Percentiles rank a stretch among this genome's conserved stretches.
phyloP scores from a whole-genome alignment of 2,329 filamentous ascomycete genomes.

The Ceratocystis albifundus region DNA sequence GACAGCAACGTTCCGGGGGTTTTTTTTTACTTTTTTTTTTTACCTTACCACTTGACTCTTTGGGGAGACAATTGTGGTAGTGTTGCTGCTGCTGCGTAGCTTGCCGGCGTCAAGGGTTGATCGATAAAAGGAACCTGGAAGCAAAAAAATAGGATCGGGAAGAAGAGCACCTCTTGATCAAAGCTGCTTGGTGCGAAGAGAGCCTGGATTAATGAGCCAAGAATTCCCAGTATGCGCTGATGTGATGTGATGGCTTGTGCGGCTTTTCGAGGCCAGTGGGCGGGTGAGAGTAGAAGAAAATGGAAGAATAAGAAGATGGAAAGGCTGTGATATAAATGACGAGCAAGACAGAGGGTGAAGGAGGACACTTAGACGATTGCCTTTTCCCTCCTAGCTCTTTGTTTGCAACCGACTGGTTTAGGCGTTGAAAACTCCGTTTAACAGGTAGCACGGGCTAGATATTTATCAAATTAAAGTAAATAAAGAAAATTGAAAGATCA shows the following conservation, averaged over 20 bases:
- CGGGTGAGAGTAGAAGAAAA: background rate
- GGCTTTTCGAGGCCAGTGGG: constrained; percentile 3
- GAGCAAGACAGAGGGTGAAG: background rate
- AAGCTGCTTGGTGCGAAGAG: constrained; percentile 10
- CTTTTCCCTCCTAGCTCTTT: background rate
- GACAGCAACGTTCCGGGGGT: background rate
- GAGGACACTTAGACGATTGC: background rate
- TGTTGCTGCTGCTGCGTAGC: background rate
- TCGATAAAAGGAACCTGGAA: constrained; percentile 6
- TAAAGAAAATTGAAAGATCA: background rate
- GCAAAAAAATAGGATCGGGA: constrained; percentile 7
- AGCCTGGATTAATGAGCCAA: constrained; percentile 13
- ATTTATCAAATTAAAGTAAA: background rate
- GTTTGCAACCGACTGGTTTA: background rate
- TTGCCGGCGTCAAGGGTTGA: background rate
- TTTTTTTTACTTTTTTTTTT: background rate
- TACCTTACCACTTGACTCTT: background rate
- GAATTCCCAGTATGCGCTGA: constrained; percentile 6
- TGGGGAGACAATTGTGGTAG: background rate
- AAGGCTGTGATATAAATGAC: background rate
- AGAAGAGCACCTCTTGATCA: constrained; percentile 10
- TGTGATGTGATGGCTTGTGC: constrained; percentile 13
- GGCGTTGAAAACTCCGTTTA: background rate
- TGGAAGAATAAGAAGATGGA: background rate
- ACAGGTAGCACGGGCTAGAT: background rate